Evolutionary conservation across 768 basidiomycete species (phyloP).

Genomic region (Pleurotus giganteus): DNA sequence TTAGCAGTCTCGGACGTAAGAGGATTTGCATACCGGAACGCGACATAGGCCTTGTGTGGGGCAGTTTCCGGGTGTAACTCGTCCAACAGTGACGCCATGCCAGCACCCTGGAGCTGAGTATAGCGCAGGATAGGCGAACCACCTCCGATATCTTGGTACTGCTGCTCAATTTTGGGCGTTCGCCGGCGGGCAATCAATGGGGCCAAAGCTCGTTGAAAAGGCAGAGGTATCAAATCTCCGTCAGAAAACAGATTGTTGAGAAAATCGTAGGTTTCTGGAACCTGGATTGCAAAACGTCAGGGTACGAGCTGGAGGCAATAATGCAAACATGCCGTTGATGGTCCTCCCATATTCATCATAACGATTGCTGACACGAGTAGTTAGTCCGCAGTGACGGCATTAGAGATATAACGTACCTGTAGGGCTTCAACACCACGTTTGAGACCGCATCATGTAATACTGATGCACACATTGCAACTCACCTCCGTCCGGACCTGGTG

Average conservation of each 20-base stretch:
- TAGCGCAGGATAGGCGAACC: conserved; percentile 94
- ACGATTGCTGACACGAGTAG: conserved; percentile 61
- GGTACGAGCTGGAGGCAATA: conserved; percentile 1
- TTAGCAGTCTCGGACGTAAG: conserved; percentile 79
- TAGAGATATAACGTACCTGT: conserved; percentile 44
- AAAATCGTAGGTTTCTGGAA: conserved; percentile 90
- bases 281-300: conserved; percentile 40
- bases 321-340: conserved; percentile 67
- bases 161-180: conserved; percentile 90
- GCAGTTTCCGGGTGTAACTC: conserved; percentile 92
- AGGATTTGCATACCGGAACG: conserved; percentile 91
- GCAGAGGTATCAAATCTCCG: conserved; percentile 92
- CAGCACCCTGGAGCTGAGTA: conserved; percentile 84
- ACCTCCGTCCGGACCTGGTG: conserved; percentile 39
- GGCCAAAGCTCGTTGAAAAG: conserved; percentile 85
- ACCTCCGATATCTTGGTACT: conserved; percentile 93
- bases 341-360: conserved; percentile 99
- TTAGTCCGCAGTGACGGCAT: conserved; percentile 12
- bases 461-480: conserved; percentile 15
- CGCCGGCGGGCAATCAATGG: conserved; percentile 87
- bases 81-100: conserved; percentile 88
- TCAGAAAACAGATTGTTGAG: conserved; percentile 90
- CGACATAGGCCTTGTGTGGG: conserved; percentile 94
- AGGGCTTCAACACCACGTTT: conserved; percentile 39
- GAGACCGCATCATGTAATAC: background rate